Base-by-base conservation (phyloP, 345 rosid genomes). In the Rubroshorea leprosula region DNA sequence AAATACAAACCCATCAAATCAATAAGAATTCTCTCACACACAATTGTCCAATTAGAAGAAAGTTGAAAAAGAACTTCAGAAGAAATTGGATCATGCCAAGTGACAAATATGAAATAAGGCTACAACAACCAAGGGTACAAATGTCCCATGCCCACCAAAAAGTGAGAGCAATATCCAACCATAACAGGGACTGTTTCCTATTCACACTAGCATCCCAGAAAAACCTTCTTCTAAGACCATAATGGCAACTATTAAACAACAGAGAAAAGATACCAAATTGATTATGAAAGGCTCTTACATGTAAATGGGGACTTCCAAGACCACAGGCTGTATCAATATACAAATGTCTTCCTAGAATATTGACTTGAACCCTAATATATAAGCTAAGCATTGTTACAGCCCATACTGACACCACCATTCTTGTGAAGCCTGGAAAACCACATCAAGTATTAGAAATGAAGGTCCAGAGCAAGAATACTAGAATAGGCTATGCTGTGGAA, bases 291-390 rank as follows among this genome's bases (percentile, higher is more conserved):
- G 19, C 44, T n/a, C 95, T 85, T 89, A 92, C 97, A 24, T 77
- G 76, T 57, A 71, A 68, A 65, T 68, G 75, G 43, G 95, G 76
- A 62, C 78, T 83, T 62, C 72, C 86, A 55, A 83, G 92, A 68
- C 72, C 82, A 50, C 78, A 83, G 59, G 97, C 97, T 54, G 84
- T 85, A 73, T 87, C 97, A 45, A 93, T 76, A 70, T 93, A 93
- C 58, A 93, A 70, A 80, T 87, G 97, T 69, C 97, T 90, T 65
- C 97, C 89, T 51, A 93, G 77, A 66, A 93, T 85, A 76, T 93
- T 93, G 76, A 90, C 96, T 79, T 87, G 99, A 70, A 88, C 90
- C 70, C 89, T 85, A 68, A 85, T 78, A 75, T 90, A 93, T 69
- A 93, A 80, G 74, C 81, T 82, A 53, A 93, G 86, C 74, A 87